These are phyloP conservation scores for Macrophomina tecta DNA, from an alignment of 2,329 filamentous ascomycete genomes.

Conservation along the genomic window DNA sequence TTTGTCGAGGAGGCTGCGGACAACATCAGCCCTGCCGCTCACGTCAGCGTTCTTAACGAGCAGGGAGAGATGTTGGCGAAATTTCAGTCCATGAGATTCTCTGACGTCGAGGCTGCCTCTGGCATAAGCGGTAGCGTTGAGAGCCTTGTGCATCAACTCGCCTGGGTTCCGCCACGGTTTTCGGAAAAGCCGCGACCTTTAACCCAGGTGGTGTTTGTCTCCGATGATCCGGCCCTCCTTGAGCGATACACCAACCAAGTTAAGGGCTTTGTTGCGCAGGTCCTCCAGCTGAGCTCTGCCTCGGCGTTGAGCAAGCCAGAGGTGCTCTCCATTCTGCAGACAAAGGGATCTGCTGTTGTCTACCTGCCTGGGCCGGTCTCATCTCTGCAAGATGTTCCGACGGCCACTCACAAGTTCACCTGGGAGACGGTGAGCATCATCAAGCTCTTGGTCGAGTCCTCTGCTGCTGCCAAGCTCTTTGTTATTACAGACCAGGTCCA, in stretches of 20 bases:
- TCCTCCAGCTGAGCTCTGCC: neutral
- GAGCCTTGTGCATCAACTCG: constrained; percentile 45
- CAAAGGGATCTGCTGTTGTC: constrained; percentile 30
- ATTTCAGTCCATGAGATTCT: constrained; percentile 47
- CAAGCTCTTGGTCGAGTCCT: constrained; percentile 30
- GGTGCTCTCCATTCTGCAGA: constrained; percentile 23
- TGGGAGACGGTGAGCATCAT: constrained; percentile 35
- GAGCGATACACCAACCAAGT: constrained; percentile 34
- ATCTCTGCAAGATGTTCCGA: constrained; percentile 27
- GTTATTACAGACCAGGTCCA: constrained; percentile 39
- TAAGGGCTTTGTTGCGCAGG: constrained; percentile 26
- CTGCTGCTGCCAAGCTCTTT: constrained; percentile 36
- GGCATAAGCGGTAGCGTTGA: constrained; percentile 35
- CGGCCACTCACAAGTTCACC: constrained; percentile 32
- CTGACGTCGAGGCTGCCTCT: constrained; percentile 46
- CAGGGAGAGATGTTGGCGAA: constrained; percentile 41
- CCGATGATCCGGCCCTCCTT: constrained; percentile 32
- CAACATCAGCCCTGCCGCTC: constrained; percentile 36
- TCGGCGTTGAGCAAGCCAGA: constrained; percentile 3
- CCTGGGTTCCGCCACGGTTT: constrained; percentile 47
- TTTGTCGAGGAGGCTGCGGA: constrained; percentile 39
- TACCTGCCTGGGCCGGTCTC: constrained; percentile 32
- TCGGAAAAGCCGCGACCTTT: constrained; percentile 40
- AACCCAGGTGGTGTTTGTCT: constrained; percentile 38
- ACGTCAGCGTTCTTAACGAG: constrained; percentile 40